Conservation (phyloP, 1,284 basidiomycete species). For the Tilletia horrida region DNA sequence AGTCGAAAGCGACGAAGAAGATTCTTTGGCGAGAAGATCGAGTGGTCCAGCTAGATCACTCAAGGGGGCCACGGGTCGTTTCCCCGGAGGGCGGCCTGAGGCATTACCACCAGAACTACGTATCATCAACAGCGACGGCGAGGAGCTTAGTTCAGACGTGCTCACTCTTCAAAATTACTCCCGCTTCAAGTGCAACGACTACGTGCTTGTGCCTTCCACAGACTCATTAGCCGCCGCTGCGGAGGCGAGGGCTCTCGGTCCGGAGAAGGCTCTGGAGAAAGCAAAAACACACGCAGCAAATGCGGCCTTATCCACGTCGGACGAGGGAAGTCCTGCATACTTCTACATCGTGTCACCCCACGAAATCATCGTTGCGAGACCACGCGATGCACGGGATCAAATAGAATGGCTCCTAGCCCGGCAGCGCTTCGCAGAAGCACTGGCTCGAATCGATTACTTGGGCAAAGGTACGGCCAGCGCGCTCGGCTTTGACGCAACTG, state of each 20-base stretch:
- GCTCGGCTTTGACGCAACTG: constrained; percentile 62
- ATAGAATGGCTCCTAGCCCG: constrained; percentile 87
- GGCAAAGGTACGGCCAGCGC: constrained; percentile 51
- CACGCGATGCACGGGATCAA: constrained; percentile 83
- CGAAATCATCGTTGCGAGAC: constrained; percentile 78
- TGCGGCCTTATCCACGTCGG: constrained; percentile 9
- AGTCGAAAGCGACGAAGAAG: constrained; percentile 53
- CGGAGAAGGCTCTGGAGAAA: constrained; percentile 1
- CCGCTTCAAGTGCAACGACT: constrained; percentile 88
- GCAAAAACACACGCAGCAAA: constrained; percentile 13
- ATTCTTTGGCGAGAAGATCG: constrained; percentile 59
- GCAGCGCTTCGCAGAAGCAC: constrained; percentile 79
- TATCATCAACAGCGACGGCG: constrained; percentile 80
- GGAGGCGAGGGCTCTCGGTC: neutral
- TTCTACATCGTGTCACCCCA: constrained; percentile 82
- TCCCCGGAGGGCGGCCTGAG: constrained; percentile 49
- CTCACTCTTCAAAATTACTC: constrained; percentile 75
- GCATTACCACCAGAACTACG: constrained; percentile 87
- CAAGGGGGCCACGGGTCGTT: neutral
- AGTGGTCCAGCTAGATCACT: constrained; percentile 58
- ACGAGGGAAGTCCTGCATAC: constrained; percentile 36
- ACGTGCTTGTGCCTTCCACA: constrained; percentile 62
- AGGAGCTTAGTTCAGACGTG: constrained; percentile 83
- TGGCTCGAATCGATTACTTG: constrained; percentile 73
- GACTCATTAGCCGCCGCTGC: constrained; percentile 29